Percentiles rank a stretch among this genome's conserved stretches.
Evolutionary conservation across 345 rosid genomes (phyloP).

Genomic region (Carallia pectinifolia): DNA sequence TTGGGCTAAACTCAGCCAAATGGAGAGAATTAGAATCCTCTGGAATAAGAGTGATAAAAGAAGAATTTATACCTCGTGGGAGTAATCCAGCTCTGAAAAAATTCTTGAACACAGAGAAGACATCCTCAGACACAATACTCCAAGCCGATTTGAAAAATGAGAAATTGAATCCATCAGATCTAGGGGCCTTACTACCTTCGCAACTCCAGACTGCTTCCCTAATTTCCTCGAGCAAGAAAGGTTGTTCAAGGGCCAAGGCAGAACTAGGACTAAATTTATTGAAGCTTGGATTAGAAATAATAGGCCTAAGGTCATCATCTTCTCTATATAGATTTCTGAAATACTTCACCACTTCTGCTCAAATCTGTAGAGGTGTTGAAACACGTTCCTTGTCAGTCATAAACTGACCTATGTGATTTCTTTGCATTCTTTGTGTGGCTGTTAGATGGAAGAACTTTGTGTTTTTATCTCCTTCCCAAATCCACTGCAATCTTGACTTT

Average conservation of each 20-base stretch:
- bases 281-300: not conserved
- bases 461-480: not conserved
- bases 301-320: not conserved
- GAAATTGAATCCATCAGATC: not conserved
- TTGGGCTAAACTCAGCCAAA: not conserved
- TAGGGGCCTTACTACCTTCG: not conserved
- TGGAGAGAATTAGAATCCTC: not conserved
- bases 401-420: not conserved
- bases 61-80: not conserved
- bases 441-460: not conserved
- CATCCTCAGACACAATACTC: not conserved
- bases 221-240: not conserved
- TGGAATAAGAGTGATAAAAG: not conserved
- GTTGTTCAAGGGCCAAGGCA: not conserved
- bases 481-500: not conserved
- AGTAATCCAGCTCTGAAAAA: not conserved
- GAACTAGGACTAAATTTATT: not conserved
- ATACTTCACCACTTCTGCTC: not conserved
- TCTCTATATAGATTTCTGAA: not conserved
- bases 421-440: not conserved
- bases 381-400: too few species aligned
- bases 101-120: not conserved
- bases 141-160: not conserved
- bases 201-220: not conserved
- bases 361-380: not conserved